Evolutionary conservation across 768 basidiomycete species (phyloP).

Genomic region (Mycena capillaripes): DNA sequence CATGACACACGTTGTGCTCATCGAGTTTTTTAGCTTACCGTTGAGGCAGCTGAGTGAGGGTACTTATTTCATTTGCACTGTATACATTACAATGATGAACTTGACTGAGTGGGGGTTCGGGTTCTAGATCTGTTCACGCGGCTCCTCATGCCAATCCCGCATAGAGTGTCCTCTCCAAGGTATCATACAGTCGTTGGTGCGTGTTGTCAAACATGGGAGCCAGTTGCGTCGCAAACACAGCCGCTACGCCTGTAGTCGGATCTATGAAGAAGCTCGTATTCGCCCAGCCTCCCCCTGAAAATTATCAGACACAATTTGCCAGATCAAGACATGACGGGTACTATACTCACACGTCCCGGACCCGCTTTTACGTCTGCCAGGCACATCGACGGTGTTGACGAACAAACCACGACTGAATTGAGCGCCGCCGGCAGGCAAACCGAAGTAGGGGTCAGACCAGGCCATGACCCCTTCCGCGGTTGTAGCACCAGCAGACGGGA

Average conservation of each 20-base stretch:
- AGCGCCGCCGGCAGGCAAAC: neutral
- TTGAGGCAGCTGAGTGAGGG: too few relatives aligned
- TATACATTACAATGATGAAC: too few relatives aligned
- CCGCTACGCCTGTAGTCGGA: constrained; percentile 31
- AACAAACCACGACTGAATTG: constrained; percentile 49
- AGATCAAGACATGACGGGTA: neutral
- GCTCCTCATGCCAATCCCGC: too few relatives aligned
- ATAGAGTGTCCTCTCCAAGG: neutral
- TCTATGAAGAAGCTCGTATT: constrained; percentile 49
- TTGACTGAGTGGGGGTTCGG: too few relatives aligned
- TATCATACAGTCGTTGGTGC: neutral
- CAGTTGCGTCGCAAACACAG: constrained; percentile 1
- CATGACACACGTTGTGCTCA: too few relatives aligned
- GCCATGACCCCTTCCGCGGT: neutral
- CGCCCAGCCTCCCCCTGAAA: constrained; percentile 53
- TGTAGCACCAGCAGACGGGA: constrained; percentile 9
- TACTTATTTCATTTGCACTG: too few relatives aligned
- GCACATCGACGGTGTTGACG: constrained; percentile 45
- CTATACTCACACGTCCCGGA: constrained; percentile 47
- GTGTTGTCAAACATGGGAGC: neutral
- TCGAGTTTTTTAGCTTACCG: too few relatives aligned
- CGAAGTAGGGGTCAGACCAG: neutral
- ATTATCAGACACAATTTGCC: too few relatives aligned
- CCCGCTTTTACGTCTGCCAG: constrained; percentile 42
- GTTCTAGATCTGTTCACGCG: too few relatives aligned